Base-by-base conservation (phyloP, 495 filamentous ascomycete species). In the Aspergillus sclerotioniger region DNA sequence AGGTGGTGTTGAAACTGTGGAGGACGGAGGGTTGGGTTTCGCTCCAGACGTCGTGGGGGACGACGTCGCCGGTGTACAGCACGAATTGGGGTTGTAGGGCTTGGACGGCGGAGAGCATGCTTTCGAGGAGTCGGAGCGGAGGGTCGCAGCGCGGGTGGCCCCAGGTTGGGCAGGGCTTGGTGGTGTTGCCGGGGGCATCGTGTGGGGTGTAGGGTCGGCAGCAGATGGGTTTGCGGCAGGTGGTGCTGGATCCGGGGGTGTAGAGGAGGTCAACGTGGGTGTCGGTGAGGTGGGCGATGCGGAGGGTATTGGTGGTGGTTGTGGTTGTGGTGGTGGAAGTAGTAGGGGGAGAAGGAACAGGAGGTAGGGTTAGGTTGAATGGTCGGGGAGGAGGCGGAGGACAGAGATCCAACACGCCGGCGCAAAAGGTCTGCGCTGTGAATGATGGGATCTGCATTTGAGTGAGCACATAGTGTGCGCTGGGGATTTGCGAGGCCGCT, bases 141-240 rank as follows among this genome's bases (percentile, higher is more conserved):
- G 78, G 60, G 53, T 85, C 82, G 59, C 82, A 84, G 7, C 73
- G 69, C 31, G 76, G 62, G 54, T 84, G 74, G 12, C 82, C 82
- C 47, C 76, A 75, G 28, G 64, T 66, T 0, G 78, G 75, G 29
- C 79, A 80, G 3, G 81, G 80, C n/a, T 59, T 71, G 6, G 64
- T 57, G 12, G 62, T 79, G 28, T 71, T 69, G 6, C 74, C 79
- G 0, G 76, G 75, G 2, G 64, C 72, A 61, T 82, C 76, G 0
- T 57, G 62, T 9, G 71, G 60, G 21, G 71, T 74, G 56, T 78
- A 82, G 2, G 70, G 62, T 51, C 82, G 65, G 60, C 82, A 85
- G 62, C 82, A 85, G 58, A 85, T 81, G 8, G 76, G 78, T 59
- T 83, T 82, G 19, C 78, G 70, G 60, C 80, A 84, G 53, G 79